Evolutionary conservation across 2,329 filamentous ascomycete genomes (phyloP).

Genomic region (Blumeriella jaapii): DNA sequence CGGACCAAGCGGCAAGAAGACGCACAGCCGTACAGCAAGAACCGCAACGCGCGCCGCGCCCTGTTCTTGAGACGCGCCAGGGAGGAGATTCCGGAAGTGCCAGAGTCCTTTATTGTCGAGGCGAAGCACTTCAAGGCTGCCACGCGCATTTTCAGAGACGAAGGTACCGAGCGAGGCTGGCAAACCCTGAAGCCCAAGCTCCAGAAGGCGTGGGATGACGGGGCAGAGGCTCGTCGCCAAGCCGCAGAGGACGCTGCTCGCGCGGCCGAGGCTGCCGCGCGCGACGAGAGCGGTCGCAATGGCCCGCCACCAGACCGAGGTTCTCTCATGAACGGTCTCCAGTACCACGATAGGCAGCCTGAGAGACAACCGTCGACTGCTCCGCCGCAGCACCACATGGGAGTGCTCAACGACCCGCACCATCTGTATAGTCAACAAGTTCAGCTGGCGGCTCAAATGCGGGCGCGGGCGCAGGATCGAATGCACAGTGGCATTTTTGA

Average conservation of each 20-base stretch:
- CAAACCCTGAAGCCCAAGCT: conserved; percentile 25
- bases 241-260: conserved; percentile 1
- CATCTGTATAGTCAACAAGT: background rate
- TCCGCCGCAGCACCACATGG: background rate
- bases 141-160: conserved; percentile 23
- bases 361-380: background rate
- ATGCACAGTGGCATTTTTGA: conserved; percentile 2
- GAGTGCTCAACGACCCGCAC: background rate
- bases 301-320: background rate
- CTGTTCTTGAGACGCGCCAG: conserved; percentile 20
- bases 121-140: conserved; percentile 23
- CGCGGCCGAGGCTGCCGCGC: background rate
- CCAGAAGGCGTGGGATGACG: conserved; percentile 15
- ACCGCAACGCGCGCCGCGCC: conserved; percentile 18
- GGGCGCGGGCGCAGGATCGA: background rate
- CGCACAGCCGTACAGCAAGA: conserved; percentile 18
- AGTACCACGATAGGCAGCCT: conserved; percentile 1
- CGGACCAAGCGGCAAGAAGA: conserved; percentile 15
- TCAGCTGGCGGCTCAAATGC: background rate
- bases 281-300: background rate
- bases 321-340: background rate
- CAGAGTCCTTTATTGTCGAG: conserved; percentile 17
- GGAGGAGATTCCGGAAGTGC: conserved; percentile 22
- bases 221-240: conserved; percentile 3
- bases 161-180: conserved; percentile 25